Evolutionary conservation across 192 early-diverging fungal genomes (phyloP), one percentile per base, ranked within the genome.

Genomic region (Backusella mclennaniae): DNA sequence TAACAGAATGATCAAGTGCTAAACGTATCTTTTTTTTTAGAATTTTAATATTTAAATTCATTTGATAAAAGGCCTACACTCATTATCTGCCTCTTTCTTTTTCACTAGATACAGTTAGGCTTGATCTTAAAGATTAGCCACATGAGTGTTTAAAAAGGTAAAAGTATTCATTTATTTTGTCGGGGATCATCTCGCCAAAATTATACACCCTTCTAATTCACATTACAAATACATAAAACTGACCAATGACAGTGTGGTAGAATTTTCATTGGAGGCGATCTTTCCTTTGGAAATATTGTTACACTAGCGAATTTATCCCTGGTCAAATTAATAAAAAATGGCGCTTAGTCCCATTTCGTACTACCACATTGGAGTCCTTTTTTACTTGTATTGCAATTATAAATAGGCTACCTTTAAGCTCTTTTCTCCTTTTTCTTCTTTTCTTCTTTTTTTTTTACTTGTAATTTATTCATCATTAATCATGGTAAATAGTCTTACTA

Each of bases 201-300:
- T 29, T 29, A 29, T 26, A 63, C 3, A 29, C 9, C 23, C 23
- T 63, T 12, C 26, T 29, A 63, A 12, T 63, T 63, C 11, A 29
- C 26, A 63, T 63, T 63, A 63, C 56, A 63, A 29, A 63, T 63
- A 63, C 56, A 63, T 8, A 63, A 63, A 23, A 63, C 23, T 63
- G 12, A 4, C 23, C 56, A 59, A 59, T 59, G 2, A 59, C 11
- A 59, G 8, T 17, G 12, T 6, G 11, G 0, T 23, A 11, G 8
- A 12, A 12, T 59, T 26, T 59, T 59, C 8, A 59, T 59, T 59
- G 53, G 53, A 59, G 53, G 7, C 19, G 19, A 53, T 53, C 52
- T 19, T 53, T 53, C n/a, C 52, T 53, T 53, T 8, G 52, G 7
- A 21, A 53, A n/a, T 21, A 1, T 4, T 4, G 53, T 59, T 59